These are phyloP conservation scores for Sugiyamaella grinbergsii DNA, from an alignment of 1,139 yeast species.

Conservation along the genomic window DNA sequence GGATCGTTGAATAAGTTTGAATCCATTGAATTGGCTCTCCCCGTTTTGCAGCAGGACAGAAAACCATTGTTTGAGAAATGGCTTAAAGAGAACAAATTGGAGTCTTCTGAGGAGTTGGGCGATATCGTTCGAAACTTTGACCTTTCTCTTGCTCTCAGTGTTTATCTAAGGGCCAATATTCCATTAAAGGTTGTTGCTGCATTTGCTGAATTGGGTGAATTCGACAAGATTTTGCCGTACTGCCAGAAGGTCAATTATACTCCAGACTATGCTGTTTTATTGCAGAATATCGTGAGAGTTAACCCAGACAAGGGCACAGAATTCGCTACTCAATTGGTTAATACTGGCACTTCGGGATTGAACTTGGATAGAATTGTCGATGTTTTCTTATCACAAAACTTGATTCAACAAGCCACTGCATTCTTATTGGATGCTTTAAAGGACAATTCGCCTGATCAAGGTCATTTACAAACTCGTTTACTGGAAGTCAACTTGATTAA, in stretches of 20 bases:
- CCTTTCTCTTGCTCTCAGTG: constrained; percentile 82
- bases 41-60: constrained; percentile 94
- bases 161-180: constrained; percentile 80
- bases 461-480: constrained; percentile 92
- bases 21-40: constrained; percentile 92
- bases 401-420: constrained; percentile 98
- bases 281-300: constrained; percentile 86
- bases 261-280: constrained; percentile 87
- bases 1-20: constrained; percentile 93
- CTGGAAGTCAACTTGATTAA: constrained; percentile 89
- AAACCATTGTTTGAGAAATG: constrained; percentile 93
- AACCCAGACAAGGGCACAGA: constrained; percentile 99
- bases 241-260: constrained; percentile 85
- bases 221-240: constrained; percentile 92
- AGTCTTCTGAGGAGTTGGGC: constrained; percentile 94
- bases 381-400: constrained; percentile 90
- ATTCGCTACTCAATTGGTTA: constrained; percentile 84
- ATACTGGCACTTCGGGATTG: constrained; percentile 60
- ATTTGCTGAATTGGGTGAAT: constrained; percentile 94
- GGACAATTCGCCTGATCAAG: constrained; percentile 92
- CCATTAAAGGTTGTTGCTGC: constrained; percentile 91
- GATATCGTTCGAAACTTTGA: constrained; percentile 92
- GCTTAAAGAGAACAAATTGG: constrained; percentile 92
- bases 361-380: constrained; percentile 89
- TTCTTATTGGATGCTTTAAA: constrained; percentile 93